Percentiles rank a stretch among this genome's conserved stretches.
Conservation (phyloP, 208 protist species). For the Trichomonas gallinae region DNA sequence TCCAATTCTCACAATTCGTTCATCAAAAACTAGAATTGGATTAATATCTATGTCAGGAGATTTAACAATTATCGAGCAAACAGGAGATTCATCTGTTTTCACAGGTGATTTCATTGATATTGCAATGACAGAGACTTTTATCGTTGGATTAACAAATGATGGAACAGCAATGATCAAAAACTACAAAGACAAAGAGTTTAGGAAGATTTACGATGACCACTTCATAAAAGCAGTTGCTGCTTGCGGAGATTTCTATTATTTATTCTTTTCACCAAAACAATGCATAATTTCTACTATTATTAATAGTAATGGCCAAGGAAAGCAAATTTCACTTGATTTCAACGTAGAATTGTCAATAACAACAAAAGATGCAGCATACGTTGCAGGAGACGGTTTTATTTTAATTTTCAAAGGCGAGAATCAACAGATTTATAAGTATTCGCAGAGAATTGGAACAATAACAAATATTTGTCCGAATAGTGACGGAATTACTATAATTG, state of each 20-base stretch:
- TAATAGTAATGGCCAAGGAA: not conserved
- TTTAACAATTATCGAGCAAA: not conserved
- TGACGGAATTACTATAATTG: not conserved
- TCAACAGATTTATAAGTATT: not conserved
- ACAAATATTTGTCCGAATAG: not conserved
- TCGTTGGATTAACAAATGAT: not conserved
- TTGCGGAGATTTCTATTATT: not conserved
- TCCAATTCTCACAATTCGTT: not conserved
- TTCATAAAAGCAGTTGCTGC: not conserved
- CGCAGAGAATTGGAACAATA: not conserved
- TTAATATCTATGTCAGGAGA: not conserved
- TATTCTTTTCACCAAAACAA: not conserved
- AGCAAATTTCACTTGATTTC: not conserved
- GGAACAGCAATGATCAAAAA: not conserved
- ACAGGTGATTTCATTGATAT: not conserved
- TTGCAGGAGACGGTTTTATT: not conserved
- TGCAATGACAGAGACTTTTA: not conserved
- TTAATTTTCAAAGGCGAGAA: not conserved
- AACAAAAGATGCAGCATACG: not conserved
- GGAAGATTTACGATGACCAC: not conserved
- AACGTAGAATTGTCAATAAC: not conserved
- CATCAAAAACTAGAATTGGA: not conserved
- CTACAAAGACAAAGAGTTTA: not conserved
- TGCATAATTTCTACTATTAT: not conserved
- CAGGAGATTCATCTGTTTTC: not conserved